Conservation (phyloP, 495 filamentous ascomycete genomes). For the Penicillium taxi region DNA sequence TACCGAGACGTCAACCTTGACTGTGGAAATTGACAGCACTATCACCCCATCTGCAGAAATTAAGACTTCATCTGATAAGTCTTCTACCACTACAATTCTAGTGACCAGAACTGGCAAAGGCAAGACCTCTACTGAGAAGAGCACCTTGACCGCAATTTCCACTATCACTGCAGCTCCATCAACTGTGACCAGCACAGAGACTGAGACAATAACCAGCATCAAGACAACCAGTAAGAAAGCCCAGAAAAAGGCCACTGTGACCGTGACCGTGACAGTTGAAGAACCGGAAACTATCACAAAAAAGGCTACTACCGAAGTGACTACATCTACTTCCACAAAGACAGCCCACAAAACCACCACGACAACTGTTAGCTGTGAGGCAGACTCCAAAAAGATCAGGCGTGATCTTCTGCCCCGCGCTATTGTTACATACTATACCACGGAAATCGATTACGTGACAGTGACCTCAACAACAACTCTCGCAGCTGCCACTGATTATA, state of each 20-base stretch:
- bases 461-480: constrained; percentile 2
- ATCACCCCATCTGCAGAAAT: constrained; percentile 2
- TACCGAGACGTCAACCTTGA: constrained; percentile 3
- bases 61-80: not conserved
- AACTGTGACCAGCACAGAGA: constrained; percentile 1
- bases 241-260: not conserved
- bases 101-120: constrained; percentile 4
- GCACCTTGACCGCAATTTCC: constrained; percentile 1
- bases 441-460: not conserved
- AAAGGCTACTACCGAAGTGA: constrained; percentile 4
- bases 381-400: constrained; percentile 1
- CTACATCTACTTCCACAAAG: constrained; percentile 5
- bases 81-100: not conserved
- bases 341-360: constrained; percentile 1
- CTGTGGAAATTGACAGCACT: constrained; percentile 2
- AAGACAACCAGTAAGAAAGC: constrained; percentile 3
- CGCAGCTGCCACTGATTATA: not conserved
- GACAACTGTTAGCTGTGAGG: constrained; percentile 6
- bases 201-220: not conserved
- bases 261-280: not conserved
- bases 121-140: constrained; percentile 3
- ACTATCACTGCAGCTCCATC: constrained; percentile 1
- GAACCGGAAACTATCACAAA: constrained; percentile 4
- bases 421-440: constrained; percentile 3
- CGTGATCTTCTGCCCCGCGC: constrained; percentile 1